phyloP scores from a whole-genome alignment of 306 rosid genomes.

The Rubus idaeus region DNA sequence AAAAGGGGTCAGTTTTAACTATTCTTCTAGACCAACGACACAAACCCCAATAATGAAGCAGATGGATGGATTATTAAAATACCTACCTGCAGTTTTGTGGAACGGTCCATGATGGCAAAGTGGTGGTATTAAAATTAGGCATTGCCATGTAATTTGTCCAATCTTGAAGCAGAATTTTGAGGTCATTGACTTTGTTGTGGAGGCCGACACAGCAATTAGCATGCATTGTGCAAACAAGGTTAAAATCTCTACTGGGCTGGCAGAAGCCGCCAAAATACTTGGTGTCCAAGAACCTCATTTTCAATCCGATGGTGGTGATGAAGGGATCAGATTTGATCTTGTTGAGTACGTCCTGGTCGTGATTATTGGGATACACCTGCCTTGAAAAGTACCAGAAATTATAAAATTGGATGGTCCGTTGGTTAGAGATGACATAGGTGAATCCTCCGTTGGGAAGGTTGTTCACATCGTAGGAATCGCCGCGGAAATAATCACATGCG shows the following conservation, averaged over 20 bases:
- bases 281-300: conserved; percentile 64
- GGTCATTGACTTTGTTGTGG: conserved; percentile 68
- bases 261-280: conserved; percentile 78
- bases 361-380: conserved; percentile 27
- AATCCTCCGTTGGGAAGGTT: conserved; percentile 79
- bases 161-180: conserved; percentile 61
- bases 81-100: conserved; percentile 68
- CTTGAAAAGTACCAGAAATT: conserved; percentile 70
- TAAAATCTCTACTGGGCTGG: conserved; percentile 40
- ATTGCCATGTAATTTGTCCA: conserved; percentile 54
- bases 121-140: not conserved
- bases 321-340: conserved; percentile 45
- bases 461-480: conserved; percentile 37
- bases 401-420: conserved; percentile 52
- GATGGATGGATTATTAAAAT: not conserved
- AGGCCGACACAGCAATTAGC: conserved; percentile 89
- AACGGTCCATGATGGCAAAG: conserved; percentile 51
- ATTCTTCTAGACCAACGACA: not conserved
- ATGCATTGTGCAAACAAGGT: conserved; percentile 67
- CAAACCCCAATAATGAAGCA: not conserved
- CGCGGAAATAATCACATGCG: conserved; percentile 58
- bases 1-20: not conserved
- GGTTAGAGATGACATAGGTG: conserved; percentile 60
- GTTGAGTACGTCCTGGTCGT: conserved; percentile 84
- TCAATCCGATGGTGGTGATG: conserved; percentile 35